Evolutionary conservation across 768 basidiomycete species (phyloP).

Genomic region (Suillus discolor): DNA sequence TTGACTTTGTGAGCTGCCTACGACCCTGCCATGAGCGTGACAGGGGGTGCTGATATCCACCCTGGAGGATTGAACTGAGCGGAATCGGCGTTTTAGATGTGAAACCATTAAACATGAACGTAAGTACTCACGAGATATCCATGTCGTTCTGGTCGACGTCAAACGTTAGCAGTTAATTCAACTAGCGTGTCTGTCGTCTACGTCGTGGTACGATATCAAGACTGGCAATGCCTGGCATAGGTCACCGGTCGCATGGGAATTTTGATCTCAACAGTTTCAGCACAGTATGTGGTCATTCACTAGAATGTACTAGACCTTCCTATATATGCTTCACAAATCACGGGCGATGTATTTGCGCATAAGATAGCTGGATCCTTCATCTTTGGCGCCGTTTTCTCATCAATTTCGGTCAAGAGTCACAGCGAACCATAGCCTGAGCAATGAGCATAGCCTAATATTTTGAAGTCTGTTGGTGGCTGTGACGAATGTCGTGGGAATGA

Average conservation of each 20-base stretch:
- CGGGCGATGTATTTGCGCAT: not conserved
- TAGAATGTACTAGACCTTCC: not conserved
- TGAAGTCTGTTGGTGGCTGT: not conserved
- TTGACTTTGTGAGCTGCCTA: slow-evolving; percentile 80
- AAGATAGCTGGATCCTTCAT: not conserved
- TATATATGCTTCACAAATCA: not conserved
- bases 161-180: not conserved
- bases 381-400: not conserved
- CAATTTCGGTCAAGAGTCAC: not conserved
- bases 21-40: slow-evolving; percentile 87
- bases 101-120: not conserved
- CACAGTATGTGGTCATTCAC: not conserved
- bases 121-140: not conserved
- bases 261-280: not conserved
- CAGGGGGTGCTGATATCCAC: slow-evolving; percentile 95
- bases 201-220: not conserved
- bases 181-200: not conserved
- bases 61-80: slow-evolving; percentile 79
- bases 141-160: not conserved
- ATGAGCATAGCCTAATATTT: no score
- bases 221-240: not conserved
- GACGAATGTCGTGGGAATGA: slow-evolving; percentile 5
- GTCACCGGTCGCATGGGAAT: not conserved
- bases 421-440: not conserved
- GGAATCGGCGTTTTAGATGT: not conserved